Conservation (phyloP, 768 basidiomycete species). For the Boletus barrowsii region DNA sequence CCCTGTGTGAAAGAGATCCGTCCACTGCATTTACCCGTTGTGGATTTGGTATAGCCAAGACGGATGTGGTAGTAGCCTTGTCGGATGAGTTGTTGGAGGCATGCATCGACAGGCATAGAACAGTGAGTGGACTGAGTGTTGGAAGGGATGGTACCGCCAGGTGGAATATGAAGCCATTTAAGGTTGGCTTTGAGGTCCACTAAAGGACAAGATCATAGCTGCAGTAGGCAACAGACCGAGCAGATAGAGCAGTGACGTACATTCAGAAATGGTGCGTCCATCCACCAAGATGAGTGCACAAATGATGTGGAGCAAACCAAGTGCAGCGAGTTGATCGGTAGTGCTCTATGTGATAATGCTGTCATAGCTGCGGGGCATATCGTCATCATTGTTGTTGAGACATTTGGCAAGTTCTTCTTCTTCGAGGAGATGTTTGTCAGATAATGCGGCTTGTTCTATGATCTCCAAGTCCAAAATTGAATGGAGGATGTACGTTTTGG, state of each 20-base stretch:
- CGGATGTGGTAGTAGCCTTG: conserved; percentile 71
- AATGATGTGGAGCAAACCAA: conserved; percentile 79
- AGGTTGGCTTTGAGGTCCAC: conserved; percentile 72
- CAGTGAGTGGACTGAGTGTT: conserved; percentile 49
- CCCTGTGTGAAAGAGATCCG: conserved; percentile 45
- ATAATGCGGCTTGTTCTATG: conserved; percentile 56
- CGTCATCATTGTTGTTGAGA: conserved; percentile 46
- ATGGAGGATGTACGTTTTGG: conserved; percentile 82
- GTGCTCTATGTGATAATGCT: conserved; percentile 73
- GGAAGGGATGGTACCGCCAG: conserved; percentile 47
- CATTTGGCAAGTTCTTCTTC: conserved; percentile 52
- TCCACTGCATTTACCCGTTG: conserved; percentile 53
- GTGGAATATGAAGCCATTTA: conserved; percentile 62
- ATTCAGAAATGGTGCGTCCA: conserved; percentile 69
- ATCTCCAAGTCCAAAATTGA: conserved; percentile 63
- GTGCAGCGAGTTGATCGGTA: conserved; percentile 59
- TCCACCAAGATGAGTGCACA: conserved; percentile 82
- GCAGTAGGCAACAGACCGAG: neutral
- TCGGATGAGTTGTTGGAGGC: conserved; percentile 58
- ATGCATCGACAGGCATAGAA: conserved; percentile 57
- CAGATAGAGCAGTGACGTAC: conserved; percentile 38
- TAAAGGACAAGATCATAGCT: conserved; percentile 26
- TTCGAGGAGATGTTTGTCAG: conserved; percentile 40
- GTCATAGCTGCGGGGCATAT: conserved; percentile 52
- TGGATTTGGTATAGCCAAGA: conserved; percentile 46